Percentiles rank a stretch among this genome's conserved stretches.
Conservation (phyloP, 148 eudicot species). For the Silene uniflora region DNA sequence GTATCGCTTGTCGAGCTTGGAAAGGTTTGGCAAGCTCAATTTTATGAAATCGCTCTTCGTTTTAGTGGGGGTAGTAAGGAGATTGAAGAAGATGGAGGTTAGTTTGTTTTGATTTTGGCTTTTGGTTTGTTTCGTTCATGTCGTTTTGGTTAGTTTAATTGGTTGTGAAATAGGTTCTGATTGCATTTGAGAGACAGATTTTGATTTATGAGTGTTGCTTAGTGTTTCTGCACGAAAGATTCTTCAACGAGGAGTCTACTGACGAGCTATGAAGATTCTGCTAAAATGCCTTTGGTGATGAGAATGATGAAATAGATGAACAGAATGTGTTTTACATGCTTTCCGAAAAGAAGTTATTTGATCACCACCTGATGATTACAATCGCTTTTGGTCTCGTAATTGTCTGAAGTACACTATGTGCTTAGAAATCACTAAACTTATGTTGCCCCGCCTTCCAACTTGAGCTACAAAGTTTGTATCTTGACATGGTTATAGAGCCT, state of each 20-base stretch:
- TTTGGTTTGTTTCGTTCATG: neutral
- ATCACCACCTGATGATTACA: neutral
- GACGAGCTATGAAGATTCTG: neutral
- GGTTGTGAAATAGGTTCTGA: neutral
- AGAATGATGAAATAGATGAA: too few relatives aligned
- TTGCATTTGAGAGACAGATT: neutral
- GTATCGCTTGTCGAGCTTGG: slow-evolving; percentile 56
- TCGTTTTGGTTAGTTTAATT: neutral
- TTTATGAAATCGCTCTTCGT: slow-evolving; percentile 58
- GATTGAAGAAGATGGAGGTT: slow-evolving; percentile 35
- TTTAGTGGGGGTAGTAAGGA: slow-evolving; percentile 15
- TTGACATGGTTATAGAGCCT: neutral
- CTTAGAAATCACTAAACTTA: neutral
- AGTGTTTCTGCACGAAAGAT: too few relatives aligned
- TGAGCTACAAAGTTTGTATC: neutral
- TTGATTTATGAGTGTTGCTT: too few relatives aligned
- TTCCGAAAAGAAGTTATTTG: too few relatives aligned
- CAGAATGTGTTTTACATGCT: too few relatives aligned
- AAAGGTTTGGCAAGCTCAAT: slow-evolving; percentile 71
- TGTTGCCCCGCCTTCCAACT: neutral
- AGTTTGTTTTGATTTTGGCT: neutral
- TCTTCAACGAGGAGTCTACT: too few relatives aligned
- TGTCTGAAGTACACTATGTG: neutral
- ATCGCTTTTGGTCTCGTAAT: neutral
- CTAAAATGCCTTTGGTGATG: too few relatives aligned